Evolutionary conservation across 2,329 filamentous ascomycete genomes (phyloP).

Genomic region (Exophiala dermatitidis): DNA sequence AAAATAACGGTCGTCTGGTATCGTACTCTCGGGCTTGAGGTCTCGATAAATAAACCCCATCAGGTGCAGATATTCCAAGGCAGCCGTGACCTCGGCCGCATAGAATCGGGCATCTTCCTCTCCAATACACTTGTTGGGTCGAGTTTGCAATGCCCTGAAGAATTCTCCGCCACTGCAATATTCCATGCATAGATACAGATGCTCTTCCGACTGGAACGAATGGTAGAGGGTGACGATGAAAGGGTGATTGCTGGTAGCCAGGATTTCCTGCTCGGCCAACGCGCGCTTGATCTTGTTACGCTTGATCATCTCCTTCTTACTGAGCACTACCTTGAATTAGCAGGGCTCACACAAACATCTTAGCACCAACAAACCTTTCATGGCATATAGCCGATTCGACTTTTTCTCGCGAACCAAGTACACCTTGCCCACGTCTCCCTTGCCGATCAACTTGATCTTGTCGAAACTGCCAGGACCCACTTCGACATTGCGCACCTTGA

Average conservation of each 20-base stretch:
- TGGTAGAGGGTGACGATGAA: constrained; percentile 99
- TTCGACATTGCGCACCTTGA: constrained; percentile 96
- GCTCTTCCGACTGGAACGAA: constrained; percentile 97
- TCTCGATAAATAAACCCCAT: constrained; percentile 99
- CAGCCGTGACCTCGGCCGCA: constrained; percentile 92
- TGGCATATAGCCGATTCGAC: constrained; percentile 87
- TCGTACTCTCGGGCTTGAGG: constrained; percentile 89
- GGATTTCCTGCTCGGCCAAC: constrained; percentile 92
- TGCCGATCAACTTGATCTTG: constrained; percentile 99
- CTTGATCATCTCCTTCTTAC: constrained; percentile 99
- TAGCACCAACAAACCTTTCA: constrained; percentile 70
- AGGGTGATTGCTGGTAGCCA: constrained; percentile 96
- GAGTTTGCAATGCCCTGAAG: constrained; percentile 90
- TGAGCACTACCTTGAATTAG: constrained; percentile 63
- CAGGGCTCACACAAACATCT: constrained; percentile 1
- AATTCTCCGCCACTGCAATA: constrained; percentile 99
- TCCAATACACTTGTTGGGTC: constrained; percentile 92
- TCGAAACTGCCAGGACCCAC: constrained; percentile 93
- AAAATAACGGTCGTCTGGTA: neutral
- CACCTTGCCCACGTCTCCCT: constrained; percentile 97
- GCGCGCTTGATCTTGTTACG: constrained; percentile 99
- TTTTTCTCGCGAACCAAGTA: constrained; percentile 98
- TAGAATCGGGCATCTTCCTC: constrained; percentile 97
- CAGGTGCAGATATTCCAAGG: constrained; percentile 89
- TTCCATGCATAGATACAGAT: constrained; percentile 99